Conservation (phyloP, 345 rosid genomes). For the Isatis tinctoria region DNA sequence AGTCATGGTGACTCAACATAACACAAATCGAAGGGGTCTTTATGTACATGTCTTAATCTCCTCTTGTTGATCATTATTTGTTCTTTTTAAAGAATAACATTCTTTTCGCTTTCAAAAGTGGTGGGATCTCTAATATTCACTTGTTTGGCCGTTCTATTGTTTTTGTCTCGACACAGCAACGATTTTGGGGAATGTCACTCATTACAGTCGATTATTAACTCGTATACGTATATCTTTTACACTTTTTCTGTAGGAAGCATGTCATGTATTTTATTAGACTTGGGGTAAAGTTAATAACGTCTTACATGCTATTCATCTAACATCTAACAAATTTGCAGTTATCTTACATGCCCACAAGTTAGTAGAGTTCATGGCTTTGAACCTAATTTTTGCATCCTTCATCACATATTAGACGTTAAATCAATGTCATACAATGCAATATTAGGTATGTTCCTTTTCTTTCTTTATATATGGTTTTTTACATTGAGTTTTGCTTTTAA, state of each 20-base stretch:
- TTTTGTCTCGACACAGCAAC: neutral
- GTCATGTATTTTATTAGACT: neutral
- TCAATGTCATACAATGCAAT: neutral
- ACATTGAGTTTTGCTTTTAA: no score
- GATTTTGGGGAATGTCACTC: neutral
- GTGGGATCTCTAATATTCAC: neutral
- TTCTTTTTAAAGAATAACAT: neutral
- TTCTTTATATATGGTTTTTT: no score
- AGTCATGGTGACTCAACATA: conserved; percentile 42
- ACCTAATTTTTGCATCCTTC: no score
- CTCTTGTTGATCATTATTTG: conserved; percentile 16
- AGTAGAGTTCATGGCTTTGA: neutral
- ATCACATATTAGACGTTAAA: no score
- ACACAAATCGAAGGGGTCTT: neutral
- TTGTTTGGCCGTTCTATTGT: neutral
- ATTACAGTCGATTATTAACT: neutral
- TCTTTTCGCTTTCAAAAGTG: neutral
- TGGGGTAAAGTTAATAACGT: neutral
- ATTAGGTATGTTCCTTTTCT: no score
- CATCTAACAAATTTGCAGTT: neutral
- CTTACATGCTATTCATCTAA: neutral
- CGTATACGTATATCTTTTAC: neutral
- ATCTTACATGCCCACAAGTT: neutral
- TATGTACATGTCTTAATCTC: conserved; percentile 24
- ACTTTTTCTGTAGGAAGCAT: neutral